Evolutionary conservation across 2,329 filamentous ascomycete genomes (phyloP).

Genomic region (Penicillium sp.): DNA sequence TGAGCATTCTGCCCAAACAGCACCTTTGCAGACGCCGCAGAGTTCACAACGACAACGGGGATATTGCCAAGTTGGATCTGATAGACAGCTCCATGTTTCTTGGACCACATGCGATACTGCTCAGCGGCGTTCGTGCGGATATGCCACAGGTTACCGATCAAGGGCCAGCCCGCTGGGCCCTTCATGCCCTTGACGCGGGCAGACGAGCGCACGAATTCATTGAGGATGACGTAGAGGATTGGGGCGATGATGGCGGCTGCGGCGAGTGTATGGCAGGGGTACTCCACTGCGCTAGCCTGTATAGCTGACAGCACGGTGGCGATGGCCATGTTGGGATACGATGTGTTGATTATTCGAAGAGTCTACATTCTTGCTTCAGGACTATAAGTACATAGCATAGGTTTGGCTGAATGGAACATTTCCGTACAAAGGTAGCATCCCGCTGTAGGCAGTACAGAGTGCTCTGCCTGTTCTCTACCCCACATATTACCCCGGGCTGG

Average conservation of each 20-base stretch:
- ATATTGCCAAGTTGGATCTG: slow-evolving; percentile 62
- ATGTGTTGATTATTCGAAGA: not conserved
- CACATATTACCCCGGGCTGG: slow-evolving; percentile 12
- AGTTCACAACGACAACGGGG: slow-evolving; percentile 59
- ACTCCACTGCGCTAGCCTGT: slow-evolving; percentile 18
- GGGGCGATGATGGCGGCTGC: slow-evolving; percentile 31
- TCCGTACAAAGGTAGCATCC: slow-evolving; percentile 12
- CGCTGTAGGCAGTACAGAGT: not conserved
- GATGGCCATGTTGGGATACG: slow-evolving; percentile 30
- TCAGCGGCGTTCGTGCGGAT: slow-evolving; percentile 59
- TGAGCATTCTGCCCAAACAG: slow-evolving; percentile 58
- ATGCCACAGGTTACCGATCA: slow-evolving; percentile 59
- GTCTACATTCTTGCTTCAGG: not conserved
- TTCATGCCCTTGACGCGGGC: slow-evolving; percentile 51
- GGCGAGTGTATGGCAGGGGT: slow-evolving; percentile 25
- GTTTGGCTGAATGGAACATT: slow-evolving; percentile 16
- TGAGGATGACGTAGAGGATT: slow-evolving; percentile 50
- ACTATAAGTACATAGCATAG: not conserved
- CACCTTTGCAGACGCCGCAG: slow-evolving; percentile 52
- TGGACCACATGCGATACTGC: slow-evolving; percentile 59
- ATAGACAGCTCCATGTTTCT: slow-evolving; percentile 54
- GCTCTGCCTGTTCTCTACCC: not conserved
- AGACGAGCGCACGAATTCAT: slow-evolving; percentile 51
- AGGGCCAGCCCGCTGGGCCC: slow-evolving; percentile 54
- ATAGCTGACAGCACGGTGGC: slow-evolving; percentile 24